Evolutionary conservation across 2,329 filamentous ascomycete species (phyloP).

Genomic region (Colletotrichum sp.): DNA sequence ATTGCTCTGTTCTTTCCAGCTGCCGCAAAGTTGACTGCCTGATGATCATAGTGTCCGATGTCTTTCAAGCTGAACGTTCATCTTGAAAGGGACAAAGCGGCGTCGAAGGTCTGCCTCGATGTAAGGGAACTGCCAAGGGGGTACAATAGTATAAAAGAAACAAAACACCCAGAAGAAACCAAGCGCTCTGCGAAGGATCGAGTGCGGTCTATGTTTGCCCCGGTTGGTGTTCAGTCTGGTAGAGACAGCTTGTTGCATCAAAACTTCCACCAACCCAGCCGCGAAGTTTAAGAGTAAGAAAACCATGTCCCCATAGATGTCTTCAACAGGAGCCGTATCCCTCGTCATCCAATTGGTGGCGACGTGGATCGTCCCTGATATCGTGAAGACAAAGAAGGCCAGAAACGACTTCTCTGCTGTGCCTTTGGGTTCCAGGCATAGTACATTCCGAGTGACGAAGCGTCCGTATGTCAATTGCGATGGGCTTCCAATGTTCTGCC

Average conservation of each 20-base stretch:
- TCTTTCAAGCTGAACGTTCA: not conserved
- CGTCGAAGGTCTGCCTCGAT: not conserved
- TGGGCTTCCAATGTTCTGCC: not conserved
- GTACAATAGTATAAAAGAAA: not conserved
- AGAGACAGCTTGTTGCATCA: not conserved
- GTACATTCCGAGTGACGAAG: not conserved
- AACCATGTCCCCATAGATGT: not conserved
- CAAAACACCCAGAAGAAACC: not conserved
- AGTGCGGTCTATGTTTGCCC: not conserved
- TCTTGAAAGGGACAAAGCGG: not conserved
- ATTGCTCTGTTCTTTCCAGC: not conserved
- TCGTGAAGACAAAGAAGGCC: not conserved
- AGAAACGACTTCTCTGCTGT: not conserved
- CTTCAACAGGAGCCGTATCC: not conserved
- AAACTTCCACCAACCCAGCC: not conserved
- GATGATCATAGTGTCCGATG: not conserved
- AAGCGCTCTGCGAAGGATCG: not conserved
- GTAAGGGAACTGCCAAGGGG: not conserved
- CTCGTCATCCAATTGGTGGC: not conserved
- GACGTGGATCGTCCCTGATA: not conserved
- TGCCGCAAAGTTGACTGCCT: rapidly evolving
- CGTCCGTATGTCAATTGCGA: not conserved
- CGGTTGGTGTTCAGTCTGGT: too few relatives aligned
- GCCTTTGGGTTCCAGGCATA: rapidly evolving
- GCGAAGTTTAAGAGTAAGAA: not conserved